A percentile compares a stretch with the other conserved stretches of the same genome.
Conservation (phyloP, 805 yeast genomes). For the Debaryomyces hansenii region DNA sequence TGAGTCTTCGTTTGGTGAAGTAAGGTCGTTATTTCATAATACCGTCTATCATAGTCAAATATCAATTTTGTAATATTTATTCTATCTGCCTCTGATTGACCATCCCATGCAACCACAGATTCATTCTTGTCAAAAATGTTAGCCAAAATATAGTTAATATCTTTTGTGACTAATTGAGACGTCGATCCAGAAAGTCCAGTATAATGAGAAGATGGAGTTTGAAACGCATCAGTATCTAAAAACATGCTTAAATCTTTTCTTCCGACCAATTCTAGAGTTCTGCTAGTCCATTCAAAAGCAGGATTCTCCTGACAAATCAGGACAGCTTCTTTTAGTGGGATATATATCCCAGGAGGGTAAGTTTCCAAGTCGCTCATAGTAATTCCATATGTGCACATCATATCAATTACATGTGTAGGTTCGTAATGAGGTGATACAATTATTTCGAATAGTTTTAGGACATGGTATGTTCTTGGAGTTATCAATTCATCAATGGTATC, state of each 20-base stretch:
- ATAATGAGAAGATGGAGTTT: slow-evolving; percentile 2
- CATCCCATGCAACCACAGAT: slow-evolving; percentile 62
- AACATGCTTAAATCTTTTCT: slow-evolving; percentile 59
- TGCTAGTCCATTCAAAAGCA: slow-evolving; percentile 46
- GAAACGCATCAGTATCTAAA: slow-evolving; percentile 14
- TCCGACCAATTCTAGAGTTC: slow-evolving; percentile 58
- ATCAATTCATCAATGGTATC: slow-evolving; percentile 57
- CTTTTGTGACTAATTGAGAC: slow-evolving; percentile 14
- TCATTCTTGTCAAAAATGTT: slow-evolving; percentile 42
- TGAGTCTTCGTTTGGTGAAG: slow-evolving; percentile 72
- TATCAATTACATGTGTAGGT: slow-evolving; percentile 54
- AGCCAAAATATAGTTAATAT: slow-evolving; percentile 42
- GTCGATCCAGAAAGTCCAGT: background rate
- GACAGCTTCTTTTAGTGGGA: slow-evolving; percentile 66
- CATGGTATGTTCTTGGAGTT: slow-evolving; percentile 65
- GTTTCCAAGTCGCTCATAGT: slow-evolving; percentile 56
- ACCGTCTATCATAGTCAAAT: slow-evolving; percentile 76
- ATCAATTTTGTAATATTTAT: slow-evolving; percentile 67
- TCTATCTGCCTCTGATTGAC: slow-evolving; percentile 67
- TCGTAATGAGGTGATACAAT: slow-evolving; percentile 55
- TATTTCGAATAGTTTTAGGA: slow-evolving; percentile 62
- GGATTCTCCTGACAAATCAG: slow-evolving; percentile 53
- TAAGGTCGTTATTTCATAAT: slow-evolving; percentile 70
- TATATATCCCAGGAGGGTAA: slow-evolving; percentile 68
- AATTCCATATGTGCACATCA: slow-evolving; percentile 61